These are phyloP conservation scores for Colletotrichum ledebouriae DNA, from an alignment of 2,329 filamentous ascomycete genomes.

Conservation along the genomic window DNA sequence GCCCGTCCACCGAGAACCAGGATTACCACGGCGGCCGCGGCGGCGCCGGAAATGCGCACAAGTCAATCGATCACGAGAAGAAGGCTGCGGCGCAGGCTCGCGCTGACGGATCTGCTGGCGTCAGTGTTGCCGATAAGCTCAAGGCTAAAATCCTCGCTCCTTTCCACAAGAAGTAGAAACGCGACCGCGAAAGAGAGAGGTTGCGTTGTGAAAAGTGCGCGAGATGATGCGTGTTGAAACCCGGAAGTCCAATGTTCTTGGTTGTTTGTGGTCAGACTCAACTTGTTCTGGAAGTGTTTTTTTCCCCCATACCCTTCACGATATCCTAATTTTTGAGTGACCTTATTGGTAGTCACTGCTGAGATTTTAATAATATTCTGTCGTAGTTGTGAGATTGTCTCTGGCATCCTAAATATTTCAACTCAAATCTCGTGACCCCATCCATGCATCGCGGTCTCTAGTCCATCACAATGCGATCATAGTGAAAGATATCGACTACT, in stretches of 20 bases:
- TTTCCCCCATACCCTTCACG: constrained; percentile 38
- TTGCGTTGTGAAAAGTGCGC: not conserved
- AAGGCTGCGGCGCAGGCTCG: constrained; percentile 48
- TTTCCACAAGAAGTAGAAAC: constrained; percentile 59
- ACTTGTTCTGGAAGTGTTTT: not conserved
- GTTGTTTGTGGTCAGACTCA: not conserved
- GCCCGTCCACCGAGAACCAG: constrained; percentile 60
- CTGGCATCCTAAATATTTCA: too few relatives aligned
- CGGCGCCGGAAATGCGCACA: constrained; percentile 67
- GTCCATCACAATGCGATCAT: too few relatives aligned
- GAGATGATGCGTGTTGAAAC: not conserved
- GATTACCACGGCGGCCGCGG: constrained; percentile 72
- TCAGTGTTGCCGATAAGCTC: constrained; percentile 68
- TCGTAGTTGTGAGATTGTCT: too few relatives aligned
- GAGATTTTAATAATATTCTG: too few relatives aligned
- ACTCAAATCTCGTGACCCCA: too few relatives aligned
- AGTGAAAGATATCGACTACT: too few relatives aligned
- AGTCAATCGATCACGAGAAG: constrained; percentile 49
- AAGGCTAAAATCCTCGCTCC: constrained; percentile 67
- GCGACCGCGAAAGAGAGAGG: not conserved
- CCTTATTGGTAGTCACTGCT: too few relatives aligned
- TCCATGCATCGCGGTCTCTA: too few relatives aligned
- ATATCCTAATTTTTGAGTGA: constrained; percentile 31
- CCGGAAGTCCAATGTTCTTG: not conserved
- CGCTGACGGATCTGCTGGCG: constrained; percentile 47